These are phyloP conservation scores for Panellus pusillus DNA, from an alignment of 768 basidiomycete genomes.

Conservation along the genomic window DNA sequence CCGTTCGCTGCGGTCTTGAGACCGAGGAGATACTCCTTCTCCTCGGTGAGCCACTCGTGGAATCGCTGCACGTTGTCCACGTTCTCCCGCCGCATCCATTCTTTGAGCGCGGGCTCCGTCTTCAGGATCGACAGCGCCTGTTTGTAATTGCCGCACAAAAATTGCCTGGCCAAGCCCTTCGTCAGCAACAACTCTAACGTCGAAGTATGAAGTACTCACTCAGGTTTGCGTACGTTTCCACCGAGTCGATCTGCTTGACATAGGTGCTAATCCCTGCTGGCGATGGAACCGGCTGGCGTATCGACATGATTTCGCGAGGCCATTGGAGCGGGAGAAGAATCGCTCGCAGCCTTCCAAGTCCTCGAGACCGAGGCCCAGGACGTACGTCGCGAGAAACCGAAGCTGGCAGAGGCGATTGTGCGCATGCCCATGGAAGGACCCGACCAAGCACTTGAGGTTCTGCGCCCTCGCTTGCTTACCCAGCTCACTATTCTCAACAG, in stretches of 20 bases:
- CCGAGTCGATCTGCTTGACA: neutral
- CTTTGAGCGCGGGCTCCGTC: neutral
- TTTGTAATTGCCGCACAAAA: conserved; percentile 8
- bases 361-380: conserved; percentile 8
- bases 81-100: neutral
- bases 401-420: conserved; percentile 17
- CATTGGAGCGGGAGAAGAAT: conserved; percentile 10
- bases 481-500: neutral
- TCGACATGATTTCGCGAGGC: conserved; percentile 3
- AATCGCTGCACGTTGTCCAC: neutral
- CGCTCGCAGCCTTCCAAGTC: conserved; percentile 21
- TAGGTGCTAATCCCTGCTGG: conserved; percentile 1
- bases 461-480: neutral
- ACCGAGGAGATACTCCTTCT: conserved; percentile 4
- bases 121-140: neutral
- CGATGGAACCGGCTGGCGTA: conserved; percentile 11
- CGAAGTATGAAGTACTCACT: too few relatives aligned
- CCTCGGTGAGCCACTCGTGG: conserved; percentile 6
- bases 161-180: neutral
- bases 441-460: conserved; percentile 1
- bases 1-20: neutral
- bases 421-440: conserved; percentile 17
- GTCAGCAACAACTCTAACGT: too few relatives aligned
- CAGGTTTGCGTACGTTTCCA: conserved; percentile 9
- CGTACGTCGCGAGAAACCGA: conserved; percentile 12